Base-by-base conservation (phyloP, 2,329 filamentous ascomycete species). In the Fusarium circinatum region DNA sequence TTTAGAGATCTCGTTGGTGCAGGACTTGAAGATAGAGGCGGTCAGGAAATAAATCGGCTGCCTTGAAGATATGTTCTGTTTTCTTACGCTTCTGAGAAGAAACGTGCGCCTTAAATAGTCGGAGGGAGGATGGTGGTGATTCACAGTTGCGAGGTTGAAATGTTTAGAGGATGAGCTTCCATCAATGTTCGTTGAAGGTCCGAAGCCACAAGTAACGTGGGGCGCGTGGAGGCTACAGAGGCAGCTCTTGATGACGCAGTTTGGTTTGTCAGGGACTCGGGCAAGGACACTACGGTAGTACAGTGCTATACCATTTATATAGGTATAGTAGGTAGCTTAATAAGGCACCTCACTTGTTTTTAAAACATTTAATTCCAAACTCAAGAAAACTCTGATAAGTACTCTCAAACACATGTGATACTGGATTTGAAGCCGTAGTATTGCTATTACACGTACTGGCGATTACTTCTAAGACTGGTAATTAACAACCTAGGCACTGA, bases 201-300 rank as follows among this genome's bases (percentile, higher is more conserved):
- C 61, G 61, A 47, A 65, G 59, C 62, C 68, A 54, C 62, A 38
- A 34, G 52, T 65, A 61, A 71, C 70, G 71, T 78, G 74, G 76
- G 73, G 52, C 70, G 48, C 59, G 64, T 69, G 61, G 69, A 48
- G 70, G 67, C 66, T 66, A 63, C 67, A 78, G 64, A 81, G 79
- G 79, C 79, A 81, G 76, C 79, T 80, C 71, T 78, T 58, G 78
- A 80, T 81, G 79, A 81, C 79, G 79, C 79, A 81, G 79, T 78
- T 75, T 70, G 58, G 79, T 75, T 74, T 76, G 62, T 39, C 65
- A 70, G 63, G 65, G 30, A 51, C 48, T 34, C 48, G 28, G 28
- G 28, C 47, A 32, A 51, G 22, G 48, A 24, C 48, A 24, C 54
- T 24, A 24, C n/a, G n/a, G n/a, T n/a, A n/a, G 15, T 32, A 18